These are phyloP conservation scores for Metarhizium brunneum DNA, from an alignment of 2,329 filamentous ascomycete species.

Conservation along the genomic window DNA sequence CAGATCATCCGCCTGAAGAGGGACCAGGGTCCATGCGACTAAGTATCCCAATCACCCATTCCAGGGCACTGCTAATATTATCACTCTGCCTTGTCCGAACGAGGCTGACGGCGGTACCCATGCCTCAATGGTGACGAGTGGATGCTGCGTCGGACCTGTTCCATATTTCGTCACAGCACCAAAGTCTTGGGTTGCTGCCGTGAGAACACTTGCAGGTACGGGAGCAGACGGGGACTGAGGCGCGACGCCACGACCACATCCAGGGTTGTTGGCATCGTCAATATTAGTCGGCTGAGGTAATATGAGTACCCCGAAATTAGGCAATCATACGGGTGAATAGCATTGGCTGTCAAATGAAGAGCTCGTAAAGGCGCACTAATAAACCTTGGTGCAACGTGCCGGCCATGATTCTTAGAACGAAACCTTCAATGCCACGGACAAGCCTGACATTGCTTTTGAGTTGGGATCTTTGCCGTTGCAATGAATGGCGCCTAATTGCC, in stretches of 20 bases:
- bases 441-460: neutral
- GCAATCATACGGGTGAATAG: neutral
- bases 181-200: neutral
- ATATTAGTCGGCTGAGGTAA: constrained; percentile 1
- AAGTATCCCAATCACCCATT: neutral
- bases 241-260: neutral
- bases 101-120: neutral
- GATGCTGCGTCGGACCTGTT: neutral
- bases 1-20: constrained; percentile 5
- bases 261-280: neutral
- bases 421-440: neutral
- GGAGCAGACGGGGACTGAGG: neutral
- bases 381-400: neutral
- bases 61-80: neutral
- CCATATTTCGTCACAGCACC: neutral
- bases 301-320: neutral
- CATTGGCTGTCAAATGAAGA: neutral
- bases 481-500: neutral
- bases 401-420: neutral
- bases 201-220: neutral
- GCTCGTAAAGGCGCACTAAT: neutral
- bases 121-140: constrained; percentile 1
- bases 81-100: neutral
- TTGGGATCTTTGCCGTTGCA: neutral
- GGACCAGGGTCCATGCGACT: neutral